phyloP scores from a whole-genome alignment of 2,329 filamentous ascomycete species.

The Penicillium decumbens region DNA sequence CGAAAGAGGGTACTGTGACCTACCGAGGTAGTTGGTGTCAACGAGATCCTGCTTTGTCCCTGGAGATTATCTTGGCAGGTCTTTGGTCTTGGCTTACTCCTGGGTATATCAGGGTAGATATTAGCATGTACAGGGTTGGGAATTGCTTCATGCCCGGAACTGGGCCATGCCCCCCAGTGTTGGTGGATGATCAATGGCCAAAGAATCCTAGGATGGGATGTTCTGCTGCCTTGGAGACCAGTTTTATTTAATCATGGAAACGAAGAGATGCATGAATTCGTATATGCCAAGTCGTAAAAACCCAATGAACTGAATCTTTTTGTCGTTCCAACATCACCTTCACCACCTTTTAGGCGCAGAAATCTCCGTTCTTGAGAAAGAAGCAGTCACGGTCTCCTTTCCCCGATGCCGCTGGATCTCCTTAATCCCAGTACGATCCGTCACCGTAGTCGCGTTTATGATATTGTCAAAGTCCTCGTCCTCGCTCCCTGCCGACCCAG shows the following conservation, averaged over 20 bases:
- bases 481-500: slow-evolving; percentile 62
- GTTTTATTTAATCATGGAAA: neutral
- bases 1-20: no score
- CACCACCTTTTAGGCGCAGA: slow-evolving; percentile 48
- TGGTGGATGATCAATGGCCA: no score
- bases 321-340: neutral
- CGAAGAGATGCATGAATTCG: neutral
- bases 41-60: no score
- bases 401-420: slow-evolving; percentile 55
- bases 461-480: slow-evolving; percentile 85
- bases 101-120: neutral
- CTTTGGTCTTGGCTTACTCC: no score
- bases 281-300: neutral
- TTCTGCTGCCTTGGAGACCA: neutral
- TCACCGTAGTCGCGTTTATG: slow-evolving; percentile 84
- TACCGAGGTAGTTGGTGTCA: neutral
- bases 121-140: neutral
- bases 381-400: slow-evolving; percentile 47
- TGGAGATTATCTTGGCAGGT: neutral
- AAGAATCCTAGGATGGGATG: neutral
- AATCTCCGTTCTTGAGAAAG: slow-evolving; percentile 48
- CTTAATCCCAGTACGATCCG: slow-evolving; percentile 72
- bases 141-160: neutral
- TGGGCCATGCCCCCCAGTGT: no score
- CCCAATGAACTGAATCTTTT: neutral